Percentiles rank a stretch among this genome's conserved stretches.
phyloP scores from a whole-genome alignment of 2,329 filamentous ascomycete genomes.

The Teratosphaeria pseudoeucalypti region DNA sequence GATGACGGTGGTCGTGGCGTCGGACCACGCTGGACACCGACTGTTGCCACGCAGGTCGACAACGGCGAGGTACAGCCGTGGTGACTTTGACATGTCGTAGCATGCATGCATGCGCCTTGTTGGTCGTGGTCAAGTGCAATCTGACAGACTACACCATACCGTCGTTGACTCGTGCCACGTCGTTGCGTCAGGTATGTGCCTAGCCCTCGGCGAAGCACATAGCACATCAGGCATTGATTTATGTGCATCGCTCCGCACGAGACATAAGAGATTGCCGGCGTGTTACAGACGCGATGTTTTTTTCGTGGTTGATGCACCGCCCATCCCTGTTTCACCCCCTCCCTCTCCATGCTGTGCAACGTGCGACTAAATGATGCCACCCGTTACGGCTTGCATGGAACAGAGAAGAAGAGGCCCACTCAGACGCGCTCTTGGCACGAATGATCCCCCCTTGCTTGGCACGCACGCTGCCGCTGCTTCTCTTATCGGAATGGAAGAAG shows the following conservation, averaged over 20 bases:
- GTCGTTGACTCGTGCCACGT: constrained; percentile 4
- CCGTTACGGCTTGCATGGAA: constrained; percentile 9
- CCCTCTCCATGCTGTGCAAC: constrained; percentile 10
- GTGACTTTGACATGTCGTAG: constrained; percentile 4
- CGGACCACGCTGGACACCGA: not conserved
- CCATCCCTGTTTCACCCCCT: constrained; percentile 5
- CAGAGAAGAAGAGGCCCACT: not conserved
- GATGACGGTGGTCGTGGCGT: not conserved
- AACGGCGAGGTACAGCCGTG: constrained; percentile 1
- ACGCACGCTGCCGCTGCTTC: not conserved
- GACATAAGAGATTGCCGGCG: not conserved
- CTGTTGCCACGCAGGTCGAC: not conserved
- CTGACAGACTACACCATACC: not conserved
- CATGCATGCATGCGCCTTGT: not conserved
- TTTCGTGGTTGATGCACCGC: not conserved
- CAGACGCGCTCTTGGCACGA: not conserved
- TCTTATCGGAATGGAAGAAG: not conserved
- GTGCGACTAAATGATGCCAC: constrained; percentile 2
- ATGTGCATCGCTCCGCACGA: not conserved
- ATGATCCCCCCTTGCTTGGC: not conserved
- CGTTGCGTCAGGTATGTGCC: not conserved
- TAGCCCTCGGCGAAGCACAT: not conserved
- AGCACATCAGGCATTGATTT: not conserved
- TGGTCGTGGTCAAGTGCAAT: not conserved
- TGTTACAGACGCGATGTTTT: not conserved